These are phyloP conservation scores for Sordariomycetes sp. DNA, from an alignment of 2,329 filamentous ascomycete species.

Conservation along the genomic window DNA sequence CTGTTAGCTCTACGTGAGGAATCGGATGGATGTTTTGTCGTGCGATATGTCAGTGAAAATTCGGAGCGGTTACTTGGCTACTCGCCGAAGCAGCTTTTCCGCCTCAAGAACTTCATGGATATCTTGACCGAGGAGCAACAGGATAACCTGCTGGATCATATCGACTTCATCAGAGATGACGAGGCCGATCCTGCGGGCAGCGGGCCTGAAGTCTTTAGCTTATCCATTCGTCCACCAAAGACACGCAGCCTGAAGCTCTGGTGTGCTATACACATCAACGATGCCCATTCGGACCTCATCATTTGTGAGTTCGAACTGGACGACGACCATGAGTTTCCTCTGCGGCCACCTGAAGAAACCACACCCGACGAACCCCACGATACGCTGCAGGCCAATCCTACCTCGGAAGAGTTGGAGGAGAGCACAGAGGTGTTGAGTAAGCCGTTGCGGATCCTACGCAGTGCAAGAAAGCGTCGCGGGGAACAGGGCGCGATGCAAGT, in stretches of 20 bases:
- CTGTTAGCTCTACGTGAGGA: slow-evolving; percentile 68
- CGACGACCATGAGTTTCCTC: slow-evolving; percentile 60
- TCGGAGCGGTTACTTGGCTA: slow-evolving; percentile 67
- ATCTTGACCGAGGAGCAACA: slow-evolving; percentile 76
- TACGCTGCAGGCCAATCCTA: slow-evolving; percentile 64
- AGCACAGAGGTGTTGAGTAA: slow-evolving; percentile 70
- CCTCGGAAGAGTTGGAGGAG: slow-evolving; percentile 62
- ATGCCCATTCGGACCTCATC: slow-evolving; percentile 57
- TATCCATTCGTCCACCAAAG: slow-evolving; percentile 57
- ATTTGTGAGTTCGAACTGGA: slow-evolving; percentile 88
- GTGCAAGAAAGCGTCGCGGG: slow-evolving; percentile 64
- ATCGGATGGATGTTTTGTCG: slow-evolving; percentile 54
- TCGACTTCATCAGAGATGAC: slow-evolving; percentile 81
- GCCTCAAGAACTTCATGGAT: slow-evolving; percentile 67
- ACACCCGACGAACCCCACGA: slow-evolving; percentile 60
- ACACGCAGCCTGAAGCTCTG: slow-evolving; percentile 60
- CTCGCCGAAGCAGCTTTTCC: slow-evolving; percentile 67
- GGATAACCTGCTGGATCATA: slow-evolving; percentile 75
- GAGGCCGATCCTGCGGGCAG: slow-evolving; percentile 65
- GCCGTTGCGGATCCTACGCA: slow-evolving; percentile 67
- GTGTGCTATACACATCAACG: slow-evolving; percentile 77
- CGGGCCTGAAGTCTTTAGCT: slow-evolving; percentile 77
- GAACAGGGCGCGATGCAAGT: slow-evolving; percentile 82
- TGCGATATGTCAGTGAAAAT: slow-evolving; percentile 76
- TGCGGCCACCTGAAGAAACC: slow-evolving; percentile 51